These are phyloP conservation scores for Lachancea lanzarotensis DNA, from an alignment of 805 yeast species.

Conservation along the genomic window DNA sequence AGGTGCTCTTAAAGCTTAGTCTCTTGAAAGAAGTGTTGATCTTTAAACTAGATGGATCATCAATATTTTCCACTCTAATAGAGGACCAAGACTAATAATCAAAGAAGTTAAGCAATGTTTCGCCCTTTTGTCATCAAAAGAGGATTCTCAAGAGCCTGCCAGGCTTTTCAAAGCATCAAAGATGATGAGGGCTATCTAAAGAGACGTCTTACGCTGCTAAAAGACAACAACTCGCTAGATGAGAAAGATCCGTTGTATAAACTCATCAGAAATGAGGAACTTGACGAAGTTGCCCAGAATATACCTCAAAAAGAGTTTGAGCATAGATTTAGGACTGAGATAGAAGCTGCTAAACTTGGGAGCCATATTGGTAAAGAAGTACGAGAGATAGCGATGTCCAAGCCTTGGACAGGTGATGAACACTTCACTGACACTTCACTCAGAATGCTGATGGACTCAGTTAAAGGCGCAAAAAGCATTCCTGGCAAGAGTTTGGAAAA, in stretches of 20 bases:
- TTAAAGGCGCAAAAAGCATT: slow-evolving; percentile 33
- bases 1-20: not conserved
- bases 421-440: slow-evolving; percentile 38
- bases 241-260: slow-evolving; percentile 7
- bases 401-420: slow-evolving; percentile 59
- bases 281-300: slow-evolving; percentile 24
- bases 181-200: slow-evolving; percentile 20
- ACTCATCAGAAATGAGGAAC: slow-evolving; percentile 11
- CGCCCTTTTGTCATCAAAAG: not conserved
- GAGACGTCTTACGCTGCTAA: slow-evolving; percentile 23
- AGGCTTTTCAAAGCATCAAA: not conserved
- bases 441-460: slow-evolving; percentile 51
- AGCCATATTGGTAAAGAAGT: slow-evolving; percentile 38
- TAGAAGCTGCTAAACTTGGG: slow-evolving; percentile 41
- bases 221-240: slow-evolving; percentile 18
- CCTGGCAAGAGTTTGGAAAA: slow-evolving; percentile 2
- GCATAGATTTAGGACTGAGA: slow-evolving; percentile 34
- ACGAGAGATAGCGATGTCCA: slow-evolving; percentile 42
- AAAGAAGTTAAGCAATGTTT: not conserved
- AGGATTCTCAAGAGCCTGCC: not conserved
- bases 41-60: not conserved
- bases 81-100: too few species aligned
- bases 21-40: not conserved
- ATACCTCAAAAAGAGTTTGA: slow-evolving; percentile 35
- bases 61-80: too few species aligned